phyloP scores from a whole-genome alignment of 768 basidiomycete genomes.

The Psilocybe tampanensis region DNA sequence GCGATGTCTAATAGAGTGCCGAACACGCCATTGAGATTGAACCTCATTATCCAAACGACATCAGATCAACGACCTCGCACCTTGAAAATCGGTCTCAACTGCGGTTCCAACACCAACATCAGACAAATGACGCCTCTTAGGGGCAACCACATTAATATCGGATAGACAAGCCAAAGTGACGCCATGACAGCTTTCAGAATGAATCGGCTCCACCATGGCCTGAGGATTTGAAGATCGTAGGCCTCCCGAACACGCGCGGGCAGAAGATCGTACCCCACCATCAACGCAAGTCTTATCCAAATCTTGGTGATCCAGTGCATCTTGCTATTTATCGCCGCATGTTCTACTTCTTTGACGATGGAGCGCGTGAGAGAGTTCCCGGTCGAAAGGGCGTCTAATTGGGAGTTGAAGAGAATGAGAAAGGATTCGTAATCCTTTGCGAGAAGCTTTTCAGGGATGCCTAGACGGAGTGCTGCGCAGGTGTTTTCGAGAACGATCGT shows the following conservation, averaged over 20 bases:
- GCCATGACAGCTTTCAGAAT: neutral
- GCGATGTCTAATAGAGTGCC: neutral
- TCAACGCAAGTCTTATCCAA: neutral
- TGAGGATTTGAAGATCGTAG: neutral
- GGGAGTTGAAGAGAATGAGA: neutral
- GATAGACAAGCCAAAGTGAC: neutral
- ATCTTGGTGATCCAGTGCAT: neutral
- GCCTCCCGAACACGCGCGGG: neutral
- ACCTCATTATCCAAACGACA: too few species aligned
- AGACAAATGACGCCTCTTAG: constrained; percentile 1
- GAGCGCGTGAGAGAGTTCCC: neutral
- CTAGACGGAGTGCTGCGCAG: neutral
- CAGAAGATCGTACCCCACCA: constrained; percentile 1
- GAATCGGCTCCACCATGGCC: neutral
- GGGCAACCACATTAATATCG: constrained; percentile 1
- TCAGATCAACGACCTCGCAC: neutral
- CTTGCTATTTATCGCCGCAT: neutral
- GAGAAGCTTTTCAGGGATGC: neutral
- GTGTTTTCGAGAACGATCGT: constrained; percentile 5
- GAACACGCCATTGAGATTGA: too few species aligned
- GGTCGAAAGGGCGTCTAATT: neutral
- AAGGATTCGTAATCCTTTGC: constrained; percentile 1
- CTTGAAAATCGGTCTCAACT: neutral
- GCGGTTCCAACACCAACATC: neutral
- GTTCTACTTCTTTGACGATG: neutral